Base-by-base conservation (phyloP, 192 early-diverging fungal species). In the Backusella tuberculispora region DNA sequence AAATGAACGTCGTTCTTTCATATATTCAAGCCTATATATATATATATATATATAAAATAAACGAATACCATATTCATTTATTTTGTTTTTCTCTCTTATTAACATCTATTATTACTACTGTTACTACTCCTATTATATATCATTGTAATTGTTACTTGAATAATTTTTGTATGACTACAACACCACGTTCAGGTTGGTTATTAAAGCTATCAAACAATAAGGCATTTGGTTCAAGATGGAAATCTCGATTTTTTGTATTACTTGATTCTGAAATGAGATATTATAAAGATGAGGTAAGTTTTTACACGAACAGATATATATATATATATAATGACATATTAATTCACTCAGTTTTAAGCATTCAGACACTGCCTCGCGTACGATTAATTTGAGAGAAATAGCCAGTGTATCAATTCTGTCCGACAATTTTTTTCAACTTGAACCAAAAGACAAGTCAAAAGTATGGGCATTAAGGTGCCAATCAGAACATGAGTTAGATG, bases 211-310 rank as follows among this genome's bases (percentile, higher is more conserved):
- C 50, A 21, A 53, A 15, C 6, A 53, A 53, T 53, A 53, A 53
- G 6, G n/a, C 50, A 2, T 53, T 53, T 53, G 63, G 68, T n/a
- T 69, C 68, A 21, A 48, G 74, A 19, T 76, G 74, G 74, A 41
- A 56, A 53, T 76, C 53, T 34, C 66, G 68, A 6, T 76, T 69
- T 42, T 69, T 76, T 46, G 74, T 76, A 14, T 70, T 76, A 42
- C 68, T 76, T 29, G 66, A 69, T 63, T 63, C 67, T 45, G 74
- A 76, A 37, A 14, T 76, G 15, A 38, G 74, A 21, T 76, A 76
- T 14, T 76, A 76, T 63, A 76, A 76, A 37, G 67, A 60, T 46
- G 50, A 53, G 2, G 29, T 34, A 34, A 34, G 29, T 34, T 34
- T 34, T 1, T 34, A 34, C 2, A 34, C 29, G 29, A 34, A 34